Conservation (phyloP, 2,329 filamentous ascomycete species). For the Exophiala spinifera region DNA sequence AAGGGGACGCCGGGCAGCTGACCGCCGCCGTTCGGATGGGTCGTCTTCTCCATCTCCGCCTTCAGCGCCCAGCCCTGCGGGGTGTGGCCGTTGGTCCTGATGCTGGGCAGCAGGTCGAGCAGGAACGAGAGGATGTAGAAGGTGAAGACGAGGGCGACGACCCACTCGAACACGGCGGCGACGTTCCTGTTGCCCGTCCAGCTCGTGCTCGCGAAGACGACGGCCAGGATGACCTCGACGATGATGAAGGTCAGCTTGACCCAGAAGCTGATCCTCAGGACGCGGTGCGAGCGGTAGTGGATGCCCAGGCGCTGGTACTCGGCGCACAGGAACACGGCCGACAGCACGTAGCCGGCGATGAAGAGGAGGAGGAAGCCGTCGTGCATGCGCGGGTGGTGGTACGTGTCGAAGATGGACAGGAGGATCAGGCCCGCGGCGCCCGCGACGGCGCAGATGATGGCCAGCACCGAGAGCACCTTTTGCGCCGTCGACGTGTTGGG, state of each 20-base stretch:
- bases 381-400: conserved; percentile 65
- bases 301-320: conserved; percentile 85
- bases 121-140: conserved; percentile 78
- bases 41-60: conserved; percentile 16
- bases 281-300: conserved; percentile 66
- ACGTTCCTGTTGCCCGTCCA: conserved; percentile 52
- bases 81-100: conserved; percentile 55
- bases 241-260: conserved; percentile 83
- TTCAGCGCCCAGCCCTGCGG: conserved; percentile 37
- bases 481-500: conserved; percentile 59
- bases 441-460: conserved; percentile 53
- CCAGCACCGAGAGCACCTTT: conserved; percentile 42
- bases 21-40: background rate
- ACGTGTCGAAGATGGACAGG: conserved; percentile 80
- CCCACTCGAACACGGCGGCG: conserved; percentile 76
- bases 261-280: conserved; percentile 78
- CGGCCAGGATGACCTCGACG: conserved; percentile 66
- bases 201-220: conserved; percentile 61
- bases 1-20: conserved; percentile 10
- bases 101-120: conserved; percentile 79
- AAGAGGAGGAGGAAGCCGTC: conserved; percentile 77
- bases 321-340: conserved; percentile 79
- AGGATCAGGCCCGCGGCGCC: conserved; percentile 80
- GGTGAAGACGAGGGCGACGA: conserved; percentile 33
- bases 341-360: conserved; percentile 78